phyloP scores from a whole-genome alignment of 495 filamentous ascomycete genomes.

The Amniculicola lignicola region DNA sequence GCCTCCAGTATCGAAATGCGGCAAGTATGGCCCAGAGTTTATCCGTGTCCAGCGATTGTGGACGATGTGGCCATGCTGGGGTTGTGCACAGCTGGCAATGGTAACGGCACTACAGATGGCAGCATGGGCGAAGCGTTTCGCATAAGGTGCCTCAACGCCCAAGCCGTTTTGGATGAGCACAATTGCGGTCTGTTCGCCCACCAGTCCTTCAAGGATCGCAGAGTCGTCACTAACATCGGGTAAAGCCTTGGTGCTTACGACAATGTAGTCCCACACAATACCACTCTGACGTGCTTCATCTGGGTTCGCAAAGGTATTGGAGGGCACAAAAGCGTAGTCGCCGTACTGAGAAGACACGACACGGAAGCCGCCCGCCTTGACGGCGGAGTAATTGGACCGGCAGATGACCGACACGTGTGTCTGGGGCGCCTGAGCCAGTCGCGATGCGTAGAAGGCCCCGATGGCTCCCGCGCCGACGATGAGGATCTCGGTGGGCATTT shows the following conservation, averaged over 20 bases:
- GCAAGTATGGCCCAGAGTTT: slow-evolving; percentile 54
- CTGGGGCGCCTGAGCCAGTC: slow-evolving; percentile 49
- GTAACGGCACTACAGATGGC: slow-evolving; percentile 62
- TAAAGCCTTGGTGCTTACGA: slow-evolving; percentile 42
- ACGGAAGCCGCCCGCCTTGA: slow-evolving; percentile 47
- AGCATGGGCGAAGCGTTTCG: slow-evolving; percentile 51
- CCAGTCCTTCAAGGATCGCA: slow-evolving; percentile 39
- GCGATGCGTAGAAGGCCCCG: slow-evolving; percentile 58
- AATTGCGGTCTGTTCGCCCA: slow-evolving; percentile 41
- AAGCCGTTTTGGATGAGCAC: slow-evolving; percentile 71
- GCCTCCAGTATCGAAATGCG: slow-evolving; percentile 22
- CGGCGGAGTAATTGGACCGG: slow-evolving; percentile 54
- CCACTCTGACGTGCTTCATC: slow-evolving; percentile 28
- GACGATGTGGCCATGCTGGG: slow-evolving; percentile 48
- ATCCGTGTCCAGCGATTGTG: slow-evolving; percentile 63
- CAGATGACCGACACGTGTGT: slow-evolving; percentile 47
- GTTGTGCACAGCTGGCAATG: slow-evolving; percentile 54
- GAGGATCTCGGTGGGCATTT: slow-evolving; percentile 46
- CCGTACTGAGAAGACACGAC: slow-evolving; percentile 54
- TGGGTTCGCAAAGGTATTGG: slow-evolving; percentile 47
- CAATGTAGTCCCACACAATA: slow-evolving; percentile 39
- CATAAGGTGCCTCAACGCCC: slow-evolving; percentile 63
- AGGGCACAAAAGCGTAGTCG: slow-evolving; percentile 51
- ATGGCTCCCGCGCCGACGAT: slow-evolving; percentile 59
- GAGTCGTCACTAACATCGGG: slow-evolving; percentile 43